Base-by-base conservation (phyloP, 2,329 filamentous ascomycete species). In the Neonectria hederae region DNA sequence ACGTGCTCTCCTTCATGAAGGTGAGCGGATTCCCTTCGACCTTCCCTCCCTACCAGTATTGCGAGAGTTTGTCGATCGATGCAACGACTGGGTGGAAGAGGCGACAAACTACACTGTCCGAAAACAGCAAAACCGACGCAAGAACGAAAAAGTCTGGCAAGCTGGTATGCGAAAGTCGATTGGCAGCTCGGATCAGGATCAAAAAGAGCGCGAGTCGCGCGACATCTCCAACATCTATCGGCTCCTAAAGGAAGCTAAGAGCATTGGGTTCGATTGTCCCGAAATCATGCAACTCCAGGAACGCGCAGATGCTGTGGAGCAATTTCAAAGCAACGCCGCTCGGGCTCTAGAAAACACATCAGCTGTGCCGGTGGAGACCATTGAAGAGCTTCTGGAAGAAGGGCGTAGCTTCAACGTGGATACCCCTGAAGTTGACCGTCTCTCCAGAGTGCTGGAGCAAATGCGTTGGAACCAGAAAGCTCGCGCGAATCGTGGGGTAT, bases 31-130 rank as follows among this genome's bases (percentile, higher is more conserved):
- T 75, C 94, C 95, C 63, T 97, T 92, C 83, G 91, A 93, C 62
- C 86, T 99, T 66, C 89, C 90, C 69, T 94, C 93, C 67, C 86
- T 99, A 67, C 87, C 91, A 72, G 88, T 92, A 72, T 86, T 99
- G 72, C 92, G 90, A 80, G 88, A 90, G 70, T 99, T 97, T 81
- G 96, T 99, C 77, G 94, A 97, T 72, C 91, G 93, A 74, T 98
- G 96, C 83, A 97, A 97, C 79, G 94, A 97, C 76, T 97, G 97
- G 92, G 93, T 97, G 67, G 96, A 98, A 74, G 95, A 98, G 81
- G 96, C 96, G 69, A 96, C 93, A 74, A 94, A 92, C 76, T 99
- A 97, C 83, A 97, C 94, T 75, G 94, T 96, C 63, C 92, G 96
- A 72, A 99, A 99, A 82, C 95, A 97, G 82, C 95, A 97, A 80